Evolutionary conservation across 768 basidiomycete species (phyloP).

Genomic region (Mrakia hoshinonis): DNA sequence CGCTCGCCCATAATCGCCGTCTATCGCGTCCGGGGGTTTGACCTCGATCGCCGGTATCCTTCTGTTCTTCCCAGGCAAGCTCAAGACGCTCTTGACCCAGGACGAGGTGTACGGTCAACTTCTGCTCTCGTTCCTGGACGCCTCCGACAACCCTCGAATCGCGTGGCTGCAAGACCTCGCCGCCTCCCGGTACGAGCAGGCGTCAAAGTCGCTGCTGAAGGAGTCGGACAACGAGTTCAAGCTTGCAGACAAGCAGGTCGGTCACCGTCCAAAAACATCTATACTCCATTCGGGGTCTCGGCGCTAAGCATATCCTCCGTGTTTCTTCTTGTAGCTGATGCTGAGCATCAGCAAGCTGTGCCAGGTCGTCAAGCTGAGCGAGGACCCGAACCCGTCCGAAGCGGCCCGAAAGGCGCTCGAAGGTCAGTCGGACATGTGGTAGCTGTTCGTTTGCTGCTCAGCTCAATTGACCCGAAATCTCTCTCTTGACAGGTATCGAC

Average conservation of each 20-base stretch:
- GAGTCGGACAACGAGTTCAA: conserved; percentile 54
- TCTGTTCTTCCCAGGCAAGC: conserved; percentile 51
- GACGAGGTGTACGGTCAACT: conserved; percentile 55
- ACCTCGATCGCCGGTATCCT: not conserved
- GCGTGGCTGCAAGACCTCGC: conserved; percentile 83
- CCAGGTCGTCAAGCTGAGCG: conserved; percentile 58
- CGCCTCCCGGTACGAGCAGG: conserved; percentile 56
- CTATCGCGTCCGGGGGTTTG: not conserved
- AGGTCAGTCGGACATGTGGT: conserved; percentile 33
- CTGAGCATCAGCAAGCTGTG: conserved; percentile 83
- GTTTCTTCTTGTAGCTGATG: conserved; percentile 54
- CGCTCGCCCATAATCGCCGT: not conserved
- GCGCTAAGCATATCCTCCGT: too few species aligned
- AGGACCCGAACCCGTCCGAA: conserved; percentile 44
- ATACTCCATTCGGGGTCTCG: not conserved
- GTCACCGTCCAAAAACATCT: conserved; percentile 32
- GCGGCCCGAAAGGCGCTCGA: conserved; percentile 48
- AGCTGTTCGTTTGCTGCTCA: conserved; percentile 30
- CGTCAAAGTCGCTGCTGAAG: conserved; percentile 55
- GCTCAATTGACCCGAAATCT: not conserved
- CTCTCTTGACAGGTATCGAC: conserved; percentile 57
- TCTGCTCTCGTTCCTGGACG: conserved; percentile 64
- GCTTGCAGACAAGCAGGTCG: conserved; percentile 69
- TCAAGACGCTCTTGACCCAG: conserved; percentile 71
- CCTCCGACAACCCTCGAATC: conserved; percentile 50